Evolutionary conservation across 139 green algal genomes (phyloP), one percentile per base, ranked within the genome.

Genomic region (Micractinium sp.): DNA sequence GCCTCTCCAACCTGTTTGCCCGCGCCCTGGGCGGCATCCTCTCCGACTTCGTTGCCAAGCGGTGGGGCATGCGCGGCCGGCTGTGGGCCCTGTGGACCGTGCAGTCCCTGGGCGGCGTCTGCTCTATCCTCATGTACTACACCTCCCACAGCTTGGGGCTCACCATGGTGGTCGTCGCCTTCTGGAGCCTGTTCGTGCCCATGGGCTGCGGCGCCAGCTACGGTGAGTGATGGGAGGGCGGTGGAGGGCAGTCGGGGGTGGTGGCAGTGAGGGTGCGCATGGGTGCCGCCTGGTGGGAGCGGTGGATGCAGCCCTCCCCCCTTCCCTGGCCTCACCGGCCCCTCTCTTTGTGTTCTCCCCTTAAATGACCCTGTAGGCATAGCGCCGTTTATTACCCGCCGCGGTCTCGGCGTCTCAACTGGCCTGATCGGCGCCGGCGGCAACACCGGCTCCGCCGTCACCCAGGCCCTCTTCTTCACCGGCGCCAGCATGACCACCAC

Each of bases 1-100:
- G 96, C 35, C 87, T 99, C 27, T 95, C 97, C 92, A 99, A 99
- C 94, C 85, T 99, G 69, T 96, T 98, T 93, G 95, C 95, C 0
- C 93, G 98, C 33, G 94, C 97, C 19, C 75, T 95, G 29, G 97
- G 98, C n/a, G 96, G 96, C 53, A 67, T 96, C 16, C 67, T 88
- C 0, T 97, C 95, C 20, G 96, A 98, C 83, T 31, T 93, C 1
- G 61, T 31, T 73, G 90, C 74, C 81, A 85, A 56, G 56, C 76
- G 78, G 92, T 94, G 85, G 41, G 94, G 96, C 71, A 97, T 97
- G 93, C 91, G 94, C n/a, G 95, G 95, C 39, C 93, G 96, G 9
- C 66, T 98, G 9, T 97, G 94, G 94, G 69, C 39, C 22, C 92
- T 98, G 20, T 98, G 93, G 92, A 81, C 93, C 22, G 89, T 94